Conservation (phyloP, 2,329 filamentous ascomycete genomes). For the Aureobasidium sp. region DNA sequence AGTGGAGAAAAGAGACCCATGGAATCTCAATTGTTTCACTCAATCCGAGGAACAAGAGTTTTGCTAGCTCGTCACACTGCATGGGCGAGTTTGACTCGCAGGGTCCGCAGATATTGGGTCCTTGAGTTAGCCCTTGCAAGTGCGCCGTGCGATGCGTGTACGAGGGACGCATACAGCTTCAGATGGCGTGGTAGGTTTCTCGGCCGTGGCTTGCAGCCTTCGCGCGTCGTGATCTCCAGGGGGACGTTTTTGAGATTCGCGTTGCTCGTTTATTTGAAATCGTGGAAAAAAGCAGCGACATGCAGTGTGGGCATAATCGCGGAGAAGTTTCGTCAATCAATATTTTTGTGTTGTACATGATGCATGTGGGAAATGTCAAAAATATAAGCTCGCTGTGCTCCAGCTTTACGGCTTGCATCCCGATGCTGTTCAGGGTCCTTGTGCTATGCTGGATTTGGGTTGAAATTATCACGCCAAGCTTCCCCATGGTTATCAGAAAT, state of each 20-base stretch:
- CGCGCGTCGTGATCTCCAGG: slow-evolving; percentile 5
- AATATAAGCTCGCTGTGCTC: slow-evolving; percentile 7
- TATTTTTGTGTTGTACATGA: slow-evolving; percentile 3
- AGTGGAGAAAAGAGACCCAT: slow-evolving; percentile 12
- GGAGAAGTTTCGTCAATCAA: neutral
- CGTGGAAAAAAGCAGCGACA: neutral
- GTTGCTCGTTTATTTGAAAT: slow-evolving; percentile 11
- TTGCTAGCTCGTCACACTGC: slow-evolving; percentile 9
- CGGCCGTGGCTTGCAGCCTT: neutral
- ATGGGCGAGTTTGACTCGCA: slow-evolving; percentile 8
- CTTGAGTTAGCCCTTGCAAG: neutral
- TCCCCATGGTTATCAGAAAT: neutral
- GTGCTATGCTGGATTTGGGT: neutral
- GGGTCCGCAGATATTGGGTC: neutral
- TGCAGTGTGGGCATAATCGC: slow-evolving; percentile 11
- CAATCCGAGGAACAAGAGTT: slow-evolving; percentile 10
- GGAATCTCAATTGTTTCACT: slow-evolving; percentile 1
- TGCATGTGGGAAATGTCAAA: slow-evolving; percentile 6
- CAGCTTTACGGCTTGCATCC: slow-evolving; percentile 10
- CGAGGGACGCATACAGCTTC: slow-evolving; percentile 5
- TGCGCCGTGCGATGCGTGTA: slow-evolving; percentile 10
- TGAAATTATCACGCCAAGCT: neutral
- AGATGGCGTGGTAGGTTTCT: slow-evolving; percentile 2
- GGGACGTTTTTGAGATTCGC: slow-evolving; percentile 2
- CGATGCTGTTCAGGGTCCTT: slow-evolving; percentile 11